Evolutionary conservation across 805 yeast species (phyloP), one percentile per base, ranked within the genome.

Genomic region (Wickerhamomyces alni): DNA sequence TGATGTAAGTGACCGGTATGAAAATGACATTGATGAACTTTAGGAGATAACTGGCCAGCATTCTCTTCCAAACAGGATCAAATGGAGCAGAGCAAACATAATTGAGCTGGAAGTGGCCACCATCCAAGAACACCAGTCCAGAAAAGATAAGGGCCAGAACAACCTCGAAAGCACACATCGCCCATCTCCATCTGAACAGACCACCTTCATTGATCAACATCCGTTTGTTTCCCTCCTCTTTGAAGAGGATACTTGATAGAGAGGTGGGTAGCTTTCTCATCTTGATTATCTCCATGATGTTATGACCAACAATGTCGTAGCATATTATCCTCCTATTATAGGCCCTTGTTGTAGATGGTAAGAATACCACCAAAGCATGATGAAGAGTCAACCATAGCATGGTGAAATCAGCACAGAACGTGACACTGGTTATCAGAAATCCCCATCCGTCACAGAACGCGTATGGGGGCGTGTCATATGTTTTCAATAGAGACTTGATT

Each of bases 141-240:
- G 52, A 35, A 5, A 30, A 10, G 2, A 38, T 9, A 6, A 43
- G 22, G 0, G 42, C 48, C 12, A 28, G 3, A 1, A 17, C 2
- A 15, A 36, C 4, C 3, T 38, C 27, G 2, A 37, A 3, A 2
- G 36, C 26, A 3, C 34, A 8, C 3, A 45, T 13, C 5, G 11
- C 17, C 25, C 28, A 29, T 25, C 54, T 31, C 12, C 24, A 22
- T 7, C 42, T 39, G 38, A 41, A 54, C 11, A 52, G 19, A 7
- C 58, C 58, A 28, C 58, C 58, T 41, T 54, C 58, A 17, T 41
- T 47, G 12, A 38, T 32, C 31, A 40, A 3, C 28, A 35, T 9
- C 21, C 43, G 28, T n/a, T 37, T 24, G 17, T 16, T 30, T 4
- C 35, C 29, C 2, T 24, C 21, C 11, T 24, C 35, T 21, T 21